phyloP scores from a whole-genome alignment of 306 rosid genomes.

The Cicer pinnatifidum region DNA sequence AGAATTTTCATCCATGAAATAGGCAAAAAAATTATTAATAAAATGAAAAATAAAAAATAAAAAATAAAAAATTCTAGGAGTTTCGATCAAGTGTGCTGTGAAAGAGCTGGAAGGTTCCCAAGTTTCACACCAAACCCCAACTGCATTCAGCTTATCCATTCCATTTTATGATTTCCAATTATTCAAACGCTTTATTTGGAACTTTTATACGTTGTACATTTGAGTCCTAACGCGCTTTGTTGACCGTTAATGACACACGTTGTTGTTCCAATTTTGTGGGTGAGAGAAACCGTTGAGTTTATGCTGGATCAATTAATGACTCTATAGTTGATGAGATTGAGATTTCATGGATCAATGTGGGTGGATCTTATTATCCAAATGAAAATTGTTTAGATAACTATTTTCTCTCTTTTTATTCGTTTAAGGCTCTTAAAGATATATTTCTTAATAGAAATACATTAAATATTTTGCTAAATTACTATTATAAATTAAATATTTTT shows the following conservation, averaged over 20 bases:
- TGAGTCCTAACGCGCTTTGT: background rate
- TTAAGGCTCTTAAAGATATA: no score
- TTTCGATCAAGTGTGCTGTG: conserved; percentile 42
- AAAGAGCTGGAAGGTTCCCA: conserved; percentile 45
- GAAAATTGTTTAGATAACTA: no score
- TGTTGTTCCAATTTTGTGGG: conserved; percentile 6
- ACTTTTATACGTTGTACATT: background rate
- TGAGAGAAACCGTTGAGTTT: background rate
- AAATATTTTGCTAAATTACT: no score
- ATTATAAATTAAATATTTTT: no score
- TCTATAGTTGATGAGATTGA: background rate
- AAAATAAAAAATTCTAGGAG: conserved; percentile 21
- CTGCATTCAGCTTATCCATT: conserved; percentile 44
- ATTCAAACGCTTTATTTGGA: background rate
- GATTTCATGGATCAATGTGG: no score
- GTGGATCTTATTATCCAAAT: no score
- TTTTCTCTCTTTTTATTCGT: no score
- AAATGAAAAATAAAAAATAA: background rate
- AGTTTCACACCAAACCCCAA: conserved; percentile 39
- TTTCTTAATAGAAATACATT: no score
- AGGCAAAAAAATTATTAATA: background rate
- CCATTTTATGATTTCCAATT: background rate
- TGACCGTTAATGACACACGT: background rate
- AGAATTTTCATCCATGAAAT: background rate
- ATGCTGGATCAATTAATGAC: background rate